Percentiles rank a stretch among this genome's conserved stretches.
phyloP scores from a whole-genome alignment of 2,329 filamentous ascomycete genomes.

The Diaporthe nobilis region DNA sequence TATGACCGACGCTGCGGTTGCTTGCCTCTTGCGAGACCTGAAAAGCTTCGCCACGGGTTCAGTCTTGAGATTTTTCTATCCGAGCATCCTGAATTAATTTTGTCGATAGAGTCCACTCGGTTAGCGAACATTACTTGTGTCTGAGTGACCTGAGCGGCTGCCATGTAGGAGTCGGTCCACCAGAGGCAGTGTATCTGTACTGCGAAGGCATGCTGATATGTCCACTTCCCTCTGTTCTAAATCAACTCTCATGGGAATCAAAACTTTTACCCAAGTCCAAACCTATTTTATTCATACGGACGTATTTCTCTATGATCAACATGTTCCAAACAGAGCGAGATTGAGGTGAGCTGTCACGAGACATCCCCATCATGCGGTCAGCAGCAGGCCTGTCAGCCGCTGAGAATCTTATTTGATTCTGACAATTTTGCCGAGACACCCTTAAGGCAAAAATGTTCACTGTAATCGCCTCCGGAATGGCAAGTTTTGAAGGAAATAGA shows the following conservation, averaged over 20 bases:
- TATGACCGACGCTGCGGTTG: no score
- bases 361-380: constrained; percentile 2
- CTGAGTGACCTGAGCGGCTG: neutral
- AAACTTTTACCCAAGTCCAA: neutral
- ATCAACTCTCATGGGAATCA: neutral
- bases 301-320: neutral
- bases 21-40: no score
- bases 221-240: neutral
- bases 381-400: constrained; percentile 2
- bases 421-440: neutral
- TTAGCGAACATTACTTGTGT: neutral
- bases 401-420: neutral
- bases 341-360: neutral
- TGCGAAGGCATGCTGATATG: neutral
- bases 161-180: neutral
- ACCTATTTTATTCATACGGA: neutral
- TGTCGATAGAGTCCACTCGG: neutral
- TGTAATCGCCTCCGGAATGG: neutral
- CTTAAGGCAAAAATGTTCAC: no score
- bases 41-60: no score
- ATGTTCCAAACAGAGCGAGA: neutral
- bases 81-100: neutral
- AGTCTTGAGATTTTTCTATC: neutral
- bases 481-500: neutral
- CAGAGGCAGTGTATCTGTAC: neutral